Conservation (phyloP, 306 rosid species). For the Begonia loranthoides region DNA sequence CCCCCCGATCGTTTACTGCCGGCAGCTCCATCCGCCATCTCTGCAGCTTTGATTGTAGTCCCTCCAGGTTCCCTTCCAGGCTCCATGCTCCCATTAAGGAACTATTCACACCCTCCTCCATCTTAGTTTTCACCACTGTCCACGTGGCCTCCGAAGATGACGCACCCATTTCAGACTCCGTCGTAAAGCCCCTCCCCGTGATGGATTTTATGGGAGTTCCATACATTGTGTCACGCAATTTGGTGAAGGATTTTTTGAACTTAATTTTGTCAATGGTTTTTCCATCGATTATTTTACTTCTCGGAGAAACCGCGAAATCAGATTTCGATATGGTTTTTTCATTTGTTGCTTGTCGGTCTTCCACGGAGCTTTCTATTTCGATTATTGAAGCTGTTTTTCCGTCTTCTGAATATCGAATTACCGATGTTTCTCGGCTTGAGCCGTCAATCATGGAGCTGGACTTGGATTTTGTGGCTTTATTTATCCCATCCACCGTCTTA, state of each 20-base stretch:
- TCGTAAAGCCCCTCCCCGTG: conserved; percentile 18
- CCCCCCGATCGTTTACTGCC: conserved; percentile 48
- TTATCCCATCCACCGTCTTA: conserved; percentile 10
- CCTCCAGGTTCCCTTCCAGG: conserved; percentile 56
- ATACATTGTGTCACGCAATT: conserved; percentile 17
- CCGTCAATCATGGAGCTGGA: conserved; percentile 22
- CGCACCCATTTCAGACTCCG: conserved; percentile 82
- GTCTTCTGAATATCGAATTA: conserved; percentile 4
- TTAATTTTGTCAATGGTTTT: not conserved
- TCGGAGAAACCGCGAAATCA: not conserved
- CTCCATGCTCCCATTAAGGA: conserved; percentile 54
- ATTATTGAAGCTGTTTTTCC: conserved; percentile 7
- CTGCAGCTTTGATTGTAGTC: conserved; percentile 54
- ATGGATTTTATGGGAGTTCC: conserved; percentile 42
- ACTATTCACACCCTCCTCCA: conserved; percentile 28
- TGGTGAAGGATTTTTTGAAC: conserved; percentile 8
- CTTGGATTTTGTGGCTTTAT: conserved; percentile 15
- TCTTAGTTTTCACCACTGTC: conserved; percentile 26
- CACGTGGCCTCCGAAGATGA: conserved; percentile 91
- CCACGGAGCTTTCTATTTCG: not conserved
- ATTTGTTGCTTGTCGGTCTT: conserved; percentile 2
- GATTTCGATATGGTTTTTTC: conserved; percentile 1
- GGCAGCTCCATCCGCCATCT: conserved; percentile 71
- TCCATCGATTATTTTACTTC: not conserved
- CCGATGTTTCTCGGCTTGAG: conserved; percentile 7